A percentile compares a stretch with the other conserved stretches of the same genome.
phyloP scores from a whole-genome alignment of 805 yeast genomes.

The Hyphopichia homilentoma region DNA sequence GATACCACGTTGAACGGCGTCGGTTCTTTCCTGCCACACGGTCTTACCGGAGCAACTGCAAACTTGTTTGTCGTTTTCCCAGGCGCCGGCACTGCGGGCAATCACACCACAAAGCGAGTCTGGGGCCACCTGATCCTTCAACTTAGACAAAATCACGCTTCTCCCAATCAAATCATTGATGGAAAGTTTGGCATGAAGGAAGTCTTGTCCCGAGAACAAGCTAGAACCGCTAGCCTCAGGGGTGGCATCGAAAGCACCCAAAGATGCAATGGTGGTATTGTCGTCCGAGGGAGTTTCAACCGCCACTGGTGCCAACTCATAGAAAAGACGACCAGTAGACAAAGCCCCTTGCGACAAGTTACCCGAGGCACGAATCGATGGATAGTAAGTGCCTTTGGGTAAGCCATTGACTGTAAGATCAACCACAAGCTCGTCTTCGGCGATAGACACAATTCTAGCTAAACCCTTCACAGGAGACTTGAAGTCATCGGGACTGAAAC shows the following conservation, averaged over 20 bases:
- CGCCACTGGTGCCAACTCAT: conserved; percentile 41
- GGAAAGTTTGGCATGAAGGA: conserved; percentile 40
- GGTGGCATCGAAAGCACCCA: conserved; percentile 27
- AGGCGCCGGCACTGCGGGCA: conserved; percentile 94
- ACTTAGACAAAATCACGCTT: conserved; percentile 47
- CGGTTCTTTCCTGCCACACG: conserved; percentile 89
- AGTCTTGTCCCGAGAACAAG: conserved; percentile 33
- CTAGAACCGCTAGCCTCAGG: conserved; percentile 6
- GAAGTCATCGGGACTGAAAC: conserved; percentile 48
- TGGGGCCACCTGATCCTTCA: conserved; percentile 34
- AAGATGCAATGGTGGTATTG: conserved; percentile 26
- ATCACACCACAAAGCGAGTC: conserved; percentile 75
- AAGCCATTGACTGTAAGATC: conserved; percentile 80
- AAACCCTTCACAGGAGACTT: conserved; percentile 74
- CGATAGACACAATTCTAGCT: conserved; percentile 75
- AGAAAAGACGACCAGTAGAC: conserved; percentile 56
- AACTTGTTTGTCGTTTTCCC: conserved; percentile 93
- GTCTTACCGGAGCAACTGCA: conserved; percentile 96
- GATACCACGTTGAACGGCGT: conserved; percentile 66
- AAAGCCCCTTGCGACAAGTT: conserved; percentile 70
- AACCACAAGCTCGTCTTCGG: conserved; percentile 51
- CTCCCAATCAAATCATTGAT: conserved; percentile 70
- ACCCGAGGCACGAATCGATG: conserved; percentile 67
- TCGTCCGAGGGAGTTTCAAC: conserved; percentile 21
- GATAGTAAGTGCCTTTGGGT: conserved; percentile 60